Base-by-base conservation (phyloP, 2,329 filamentous ascomycete genomes). In the Colletotrichum somersetense region DNA sequence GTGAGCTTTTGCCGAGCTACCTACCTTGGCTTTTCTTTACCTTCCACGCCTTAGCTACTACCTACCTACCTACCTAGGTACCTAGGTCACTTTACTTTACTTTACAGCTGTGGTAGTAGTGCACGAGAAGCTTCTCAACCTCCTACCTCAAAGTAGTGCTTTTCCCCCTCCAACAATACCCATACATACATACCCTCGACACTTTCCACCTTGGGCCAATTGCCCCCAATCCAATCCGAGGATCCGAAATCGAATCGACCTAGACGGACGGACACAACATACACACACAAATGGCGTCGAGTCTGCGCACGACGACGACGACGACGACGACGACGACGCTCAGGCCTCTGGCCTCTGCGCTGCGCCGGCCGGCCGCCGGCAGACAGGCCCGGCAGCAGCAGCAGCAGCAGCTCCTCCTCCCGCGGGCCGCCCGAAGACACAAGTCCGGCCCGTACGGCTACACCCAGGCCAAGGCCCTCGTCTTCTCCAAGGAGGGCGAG, bases 381-480 rank as follows among this genome's bases (percentile, higher is more conserved):
- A 53, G 33, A 52, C 46, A 26, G 23, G 44, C 61, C 26, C 59
- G 56, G 56, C 53, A 52, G 50, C 35, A 44, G 56, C 53, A 52
- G 50, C 33, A 38, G 10, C 38, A 40, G 16, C 38, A 40, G 12
- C 12, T 14, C 14, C 44, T 46, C n/a, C 42, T 73, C 50, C 75
- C 55, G 74, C 80, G 23, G 79, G 50, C 66, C 12, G 61, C 61
- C 18, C 66, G 82, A 65, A 85, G 88, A 56, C 79, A 80, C 80
- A 89, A 88, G 78, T 90, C 88, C 5, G 89, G 88, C 0, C 88
- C 89, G 0, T 95, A 94, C 79, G 93, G 93, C 77, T 96, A 96
- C 83, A 93, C 92, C 53, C 93, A 96, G 82, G 91, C 93, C 75
- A 95, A 95, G 84, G 89, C 92, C n/a, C 89, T 96, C 75, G 90